Evolutionary conservation across 2,329 filamentous ascomycete genomes (phyloP), one percentile per base, ranked within the genome.

Genomic region (Gremmenia infestans): DNA sequence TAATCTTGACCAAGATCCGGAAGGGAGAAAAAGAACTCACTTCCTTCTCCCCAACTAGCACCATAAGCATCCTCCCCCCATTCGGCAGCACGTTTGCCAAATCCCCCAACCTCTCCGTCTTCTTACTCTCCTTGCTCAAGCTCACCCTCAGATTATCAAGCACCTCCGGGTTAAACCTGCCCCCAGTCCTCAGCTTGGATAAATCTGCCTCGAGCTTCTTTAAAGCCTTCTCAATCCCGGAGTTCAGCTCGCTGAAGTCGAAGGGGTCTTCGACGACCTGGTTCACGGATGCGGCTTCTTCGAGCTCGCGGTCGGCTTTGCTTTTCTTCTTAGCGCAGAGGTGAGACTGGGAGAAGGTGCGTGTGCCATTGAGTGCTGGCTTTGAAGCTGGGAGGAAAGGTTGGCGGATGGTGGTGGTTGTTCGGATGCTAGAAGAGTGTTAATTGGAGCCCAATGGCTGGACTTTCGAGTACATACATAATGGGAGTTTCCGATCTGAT

Each of bases 21-120:
- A 32, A 32, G 8, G 8, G 28, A 35, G n/a, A 35, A 35, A 5
- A 0, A 40, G 25, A 60, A 74, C 78, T 64, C 68, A 87, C 84
- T 57, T 82, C 80, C 64, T 82, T 79, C 65, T 89, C 86, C 14
- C 83, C 81, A 40, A 81, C 82, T 22, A 87, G 68, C n/a, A 89
- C 74, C 56, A 81, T 79, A 32, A 88, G 69, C 63, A 76, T 77
- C 54, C 85, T 72, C 11, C 85, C 77, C 25, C 79, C 84, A 64
- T 85, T 84, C 0, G 83, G 82, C 40, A 88, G 74, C 15, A 89
- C 82, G 66, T 87, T 85, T 2, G 85, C 86, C 55, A 89, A 66
- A 66, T 88, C 85, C 9, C 79, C 77, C 50, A 89, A 64, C 59
- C 73, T 76, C 49, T 81, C 75, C 1, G 71, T 79, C 56, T 80